A percentile compares a stretch with the other conserved stretches of the same genome.
These are phyloP conservation scores for Penicillium verrucosum DNA, from an alignment of 2,329 filamentous ascomycete genomes.

Conservation along the genomic window DNA sequence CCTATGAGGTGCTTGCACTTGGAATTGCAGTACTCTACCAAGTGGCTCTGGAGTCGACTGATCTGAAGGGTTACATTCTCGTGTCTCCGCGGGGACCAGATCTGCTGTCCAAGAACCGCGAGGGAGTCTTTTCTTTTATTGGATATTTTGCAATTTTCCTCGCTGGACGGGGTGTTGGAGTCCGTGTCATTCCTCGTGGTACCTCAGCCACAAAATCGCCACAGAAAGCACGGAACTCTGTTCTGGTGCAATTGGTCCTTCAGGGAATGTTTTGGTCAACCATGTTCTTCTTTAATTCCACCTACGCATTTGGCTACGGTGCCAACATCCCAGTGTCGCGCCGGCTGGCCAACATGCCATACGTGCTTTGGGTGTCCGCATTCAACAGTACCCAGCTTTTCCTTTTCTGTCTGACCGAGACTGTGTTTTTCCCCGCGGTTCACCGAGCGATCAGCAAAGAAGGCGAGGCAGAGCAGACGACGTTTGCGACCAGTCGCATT, in stretches of 20 bases:
- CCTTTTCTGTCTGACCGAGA: conserved; percentile 74
- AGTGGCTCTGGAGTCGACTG: conserved; percentile 68
- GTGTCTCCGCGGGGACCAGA: conserved; percentile 70
- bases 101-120: conserved; percentile 83
- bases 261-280: conserved; percentile 67
- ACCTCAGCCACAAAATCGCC: conserved; percentile 44
- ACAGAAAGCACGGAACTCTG: conserved; percentile 49
- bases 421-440: conserved; percentile 69
- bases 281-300: conserved; percentile 68
- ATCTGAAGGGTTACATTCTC: conserved; percentile 78
- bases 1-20: conserved; percentile 72
- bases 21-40: conserved; percentile 70
- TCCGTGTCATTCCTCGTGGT: conserved; percentile 69
- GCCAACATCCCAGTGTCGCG: conserved; percentile 70
- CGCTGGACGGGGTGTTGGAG: conserved; percentile 77
- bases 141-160: conserved; percentile 96
- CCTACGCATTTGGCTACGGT: conserved; percentile 66
- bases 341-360: conserved; percentile 86
- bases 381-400: conserved; percentile 85
- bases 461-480: conserved; percentile 62
- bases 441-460: conserved; percentile 55
- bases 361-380: conserved; percentile 86
- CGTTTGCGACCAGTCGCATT: conserved; percentile 73
- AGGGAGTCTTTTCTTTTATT: conserved; percentile 91
- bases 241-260: conserved; percentile 61